Evolutionary conservation across 805 yeast genomes (phyloP).

Genomic region (Tetrapisispora arboricola): DNA sequence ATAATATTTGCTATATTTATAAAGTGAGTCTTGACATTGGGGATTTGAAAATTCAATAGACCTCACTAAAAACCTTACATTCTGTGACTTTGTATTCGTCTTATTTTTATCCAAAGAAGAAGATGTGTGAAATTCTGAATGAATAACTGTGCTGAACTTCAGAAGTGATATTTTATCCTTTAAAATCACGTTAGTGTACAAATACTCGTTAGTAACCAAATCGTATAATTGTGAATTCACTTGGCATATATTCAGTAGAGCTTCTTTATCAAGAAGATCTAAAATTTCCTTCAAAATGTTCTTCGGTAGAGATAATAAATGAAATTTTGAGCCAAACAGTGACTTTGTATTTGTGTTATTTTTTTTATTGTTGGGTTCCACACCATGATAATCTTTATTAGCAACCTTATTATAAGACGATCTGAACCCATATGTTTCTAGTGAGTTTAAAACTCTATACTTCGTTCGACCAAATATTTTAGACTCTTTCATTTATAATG

Average conservation of each 20-base stretch:
- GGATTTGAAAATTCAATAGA: conserved; percentile 24
- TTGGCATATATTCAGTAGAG: conserved; percentile 16
- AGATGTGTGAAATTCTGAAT: conserved; percentile 20
- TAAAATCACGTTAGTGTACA: conserved; percentile 21
- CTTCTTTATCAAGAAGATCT: conserved; percentile 14
- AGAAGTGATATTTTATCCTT: conserved; percentile 19
- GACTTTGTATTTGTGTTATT: too few relatives aligned
- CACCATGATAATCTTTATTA: too few relatives aligned
- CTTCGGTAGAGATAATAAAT: conserved; percentile 17
- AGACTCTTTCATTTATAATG: conserved; percentile 14
- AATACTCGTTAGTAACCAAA: conserved; percentile 17
- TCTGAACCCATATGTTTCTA: not conserved
- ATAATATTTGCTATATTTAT: conserved; percentile 25
- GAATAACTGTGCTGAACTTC: conserved; percentile 25
- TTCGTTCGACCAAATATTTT: conserved; percentile 17
- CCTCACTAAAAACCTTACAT: conserved; percentile 20
- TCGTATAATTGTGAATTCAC: conserved; percentile 19
- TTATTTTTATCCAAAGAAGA: conserved; percentile 7
- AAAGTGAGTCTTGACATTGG: conserved; percentile 25
- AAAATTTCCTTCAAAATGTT: conserved; percentile 20
- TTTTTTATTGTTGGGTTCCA: too few relatives aligned
- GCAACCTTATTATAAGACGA: not conserved
- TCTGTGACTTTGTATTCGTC: conserved; percentile 8
- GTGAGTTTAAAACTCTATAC: conserved; percentile 31
- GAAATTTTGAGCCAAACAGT: not conserved